Base-by-base conservation (phyloP, 768 basidiomycete genomes). In the Lentinula sp. region DNA sequence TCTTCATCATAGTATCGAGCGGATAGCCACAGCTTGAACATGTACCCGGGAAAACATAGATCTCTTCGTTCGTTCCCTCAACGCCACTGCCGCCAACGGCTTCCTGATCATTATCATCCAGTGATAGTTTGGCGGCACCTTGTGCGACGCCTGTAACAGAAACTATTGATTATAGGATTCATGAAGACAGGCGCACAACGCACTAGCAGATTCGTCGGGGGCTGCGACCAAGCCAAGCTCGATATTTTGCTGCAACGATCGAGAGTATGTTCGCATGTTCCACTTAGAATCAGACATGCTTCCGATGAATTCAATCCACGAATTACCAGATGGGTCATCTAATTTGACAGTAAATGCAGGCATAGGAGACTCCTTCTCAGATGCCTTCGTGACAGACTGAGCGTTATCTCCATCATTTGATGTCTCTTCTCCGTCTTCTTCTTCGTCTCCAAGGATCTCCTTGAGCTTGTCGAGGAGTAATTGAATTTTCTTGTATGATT, bases 261-360 rank as follows among this genome's bases (percentile, higher is more conserved):
- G 81, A 45, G 81, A 80, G 69, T 95, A 98, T 10, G 86, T 88
- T 61, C 87, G 79, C 75, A 96, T 76, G 66, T 85, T 87, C 97
- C 97, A 99, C 70, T 93, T 91, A 1, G 95, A 89, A 71, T 99
- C 97, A 3, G 88, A 79, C 79, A 93, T 91, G 60, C 85, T 88
- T 9, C 83, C 95, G 3, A 84, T 67, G 68, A 96, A 95, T 74
- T 97, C 94, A 72, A 97, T 78, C 78, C 95, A 98, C n/a, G 93
- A 95, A 74, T 96, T 95, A 6, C 97, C 97, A 1, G 94, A 78
- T 1, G 95, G 95, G 70, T 99, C 97, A 67, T 98, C 93, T 18
- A 99, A 76, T 57, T 80, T 86, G 59, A 98, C 68, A 0, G 93
- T 95, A 69, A 98, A 93, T 3, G 86, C 73, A 21, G 77, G 79